Evolutionary conservation across 495 filamentous ascomycete genomes (phyloP).

Genomic region (Penicillium lagena): DNA sequence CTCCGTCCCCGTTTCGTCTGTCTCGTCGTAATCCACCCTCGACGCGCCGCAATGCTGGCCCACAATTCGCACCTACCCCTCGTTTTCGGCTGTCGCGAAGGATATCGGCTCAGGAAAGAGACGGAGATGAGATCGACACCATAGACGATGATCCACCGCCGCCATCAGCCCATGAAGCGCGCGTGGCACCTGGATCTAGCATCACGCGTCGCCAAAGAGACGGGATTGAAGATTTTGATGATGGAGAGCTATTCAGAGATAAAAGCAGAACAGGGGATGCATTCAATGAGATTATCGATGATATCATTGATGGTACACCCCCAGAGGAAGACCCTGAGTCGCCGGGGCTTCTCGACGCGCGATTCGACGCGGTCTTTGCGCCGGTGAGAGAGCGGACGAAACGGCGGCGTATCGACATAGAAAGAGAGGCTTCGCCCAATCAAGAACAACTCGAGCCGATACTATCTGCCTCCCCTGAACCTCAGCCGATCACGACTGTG

Average conservation of each 20-base stretch:
- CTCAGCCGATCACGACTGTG: not conserved
- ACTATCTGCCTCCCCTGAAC: slow-evolving; percentile 14
- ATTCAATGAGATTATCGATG: slow-evolving; percentile 1
- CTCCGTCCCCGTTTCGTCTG: slow-evolving; percentile 28
- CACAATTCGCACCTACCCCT: slow-evolving; percentile 37
- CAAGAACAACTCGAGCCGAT: slow-evolving; percentile 6
- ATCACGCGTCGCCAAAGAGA: slow-evolving; percentile 19
- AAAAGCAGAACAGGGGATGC: not conserved
- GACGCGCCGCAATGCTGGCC: slow-evolving; percentile 20
- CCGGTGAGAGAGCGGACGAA: slow-evolving; percentile 19
- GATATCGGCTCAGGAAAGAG: slow-evolving; percentile 1
- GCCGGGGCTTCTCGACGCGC: slow-evolving; percentile 11
- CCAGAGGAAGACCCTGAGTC: slow-evolving; percentile 4
- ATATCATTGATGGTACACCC: slow-evolving; percentile 17
- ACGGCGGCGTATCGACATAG: slow-evolving; percentile 16
- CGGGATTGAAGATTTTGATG: slow-evolving; percentile 30
- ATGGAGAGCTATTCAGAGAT: slow-evolving; percentile 10
- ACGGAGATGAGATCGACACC: slow-evolving; percentile 11
- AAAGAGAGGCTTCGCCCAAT: not conserved
- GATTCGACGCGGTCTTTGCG: slow-evolving; percentile 26
- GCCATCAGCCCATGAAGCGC: slow-evolving; percentile 9
- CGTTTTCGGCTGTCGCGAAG: slow-evolving; percentile 32
- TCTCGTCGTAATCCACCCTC: slow-evolving; percentile 18
- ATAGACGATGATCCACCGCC: slow-evolving; percentile 15
- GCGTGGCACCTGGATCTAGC: not conserved